Evolutionary conservation across 371 early-diverging fungal genomes (phyloP).

Genomic region (Mortierella sp.): DNA sequence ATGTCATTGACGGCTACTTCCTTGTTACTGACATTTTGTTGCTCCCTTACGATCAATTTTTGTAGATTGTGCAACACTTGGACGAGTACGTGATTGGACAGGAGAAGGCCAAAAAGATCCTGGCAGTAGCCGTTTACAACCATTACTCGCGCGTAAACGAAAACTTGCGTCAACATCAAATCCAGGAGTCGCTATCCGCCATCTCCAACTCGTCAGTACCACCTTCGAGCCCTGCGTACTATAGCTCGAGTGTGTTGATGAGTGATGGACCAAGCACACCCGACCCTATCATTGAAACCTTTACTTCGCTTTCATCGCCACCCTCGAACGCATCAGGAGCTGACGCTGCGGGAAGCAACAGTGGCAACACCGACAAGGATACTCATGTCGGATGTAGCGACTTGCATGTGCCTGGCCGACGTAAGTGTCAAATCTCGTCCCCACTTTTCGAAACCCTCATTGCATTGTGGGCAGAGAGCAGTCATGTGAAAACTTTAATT

Average conservation of each 20-base stretch:
- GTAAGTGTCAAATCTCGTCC: slow-evolving; percentile 33
- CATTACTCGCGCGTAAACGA: slow-evolving; percentile 88
- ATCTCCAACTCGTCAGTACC: slow-evolving; percentile 29
- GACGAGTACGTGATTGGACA: slow-evolving; percentile 94
- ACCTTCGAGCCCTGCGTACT: slow-evolving; percentile 24
- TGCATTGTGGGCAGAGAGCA: slow-evolving; percentile 10
- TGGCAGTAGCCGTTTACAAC: slow-evolving; percentile 91
- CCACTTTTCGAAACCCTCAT: neutral
- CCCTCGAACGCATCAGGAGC: slow-evolving; percentile 20
- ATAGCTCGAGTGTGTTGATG: slow-evolving; percentile 46
- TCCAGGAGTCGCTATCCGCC: slow-evolving; percentile 46
- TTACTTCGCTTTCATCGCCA: slow-evolving; percentile 18
- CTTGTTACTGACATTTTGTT: neutral
- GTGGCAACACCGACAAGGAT: slow-evolving; percentile 17
- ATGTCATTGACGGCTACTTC: neutral
- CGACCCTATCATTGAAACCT: slow-evolving; percentile 54
- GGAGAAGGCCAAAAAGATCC: slow-evolving; percentile 84
- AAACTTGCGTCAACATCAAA: slow-evolving; percentile 66
- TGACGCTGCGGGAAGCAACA: slow-evolving; percentile 11
- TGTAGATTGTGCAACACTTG: slow-evolving; percentile 85
- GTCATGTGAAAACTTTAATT: slow-evolving; percentile 49
- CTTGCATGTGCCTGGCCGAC: slow-evolving; percentile 42
- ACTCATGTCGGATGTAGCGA: slow-evolving; percentile 20
- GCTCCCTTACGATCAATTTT: neutral
- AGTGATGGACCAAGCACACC: slow-evolving; percentile 56